Evolutionary conservation across 768 basidiomycete species (phyloP), one percentile per base, ranked within the genome.

Genomic region (Grammothele lineata): DNA sequence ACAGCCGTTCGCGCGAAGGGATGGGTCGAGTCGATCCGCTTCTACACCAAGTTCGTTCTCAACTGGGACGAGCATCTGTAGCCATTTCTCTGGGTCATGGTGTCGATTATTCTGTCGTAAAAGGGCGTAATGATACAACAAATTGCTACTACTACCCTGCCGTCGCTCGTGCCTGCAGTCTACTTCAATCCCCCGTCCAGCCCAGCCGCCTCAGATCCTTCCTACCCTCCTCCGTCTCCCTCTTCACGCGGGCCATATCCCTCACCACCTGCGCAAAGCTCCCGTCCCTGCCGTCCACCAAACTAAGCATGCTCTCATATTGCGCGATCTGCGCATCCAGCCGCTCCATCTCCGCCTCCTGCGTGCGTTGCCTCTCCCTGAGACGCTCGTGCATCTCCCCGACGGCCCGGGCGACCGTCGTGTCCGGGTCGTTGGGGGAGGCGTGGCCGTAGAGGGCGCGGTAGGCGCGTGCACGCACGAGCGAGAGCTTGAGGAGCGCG

Each of bases 21-120:
- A 1, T 77, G 85, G 47, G 56, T 86, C 34, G 83, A 86, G 57
- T 74, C 80, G 37, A 79, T 87, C 43, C 68, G 77, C 22, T 90
- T 87, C 66, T 84, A 77, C 57, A 70, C 75, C 0, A 74, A 73
- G 3, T 68, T 87, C 33, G 77, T 88, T 21, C 67, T 90, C 27
- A 89, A 88, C 51, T 73, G 72, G 4, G 85, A 89, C 44, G 85
- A 87, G 44, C 38, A 53, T 15, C 30, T 40, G 26, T 51, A 23
- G 36, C 1, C 9, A 21, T n/a, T n/a, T n/a, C n/a, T n/a, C n/a
- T n/a, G n/a, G n/a, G n/a, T n/a, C n/a, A n/a, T n/a, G n/a, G n/a
- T n/a, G n/a, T n/a, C n/a, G n/a, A n/a, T n/a, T n/a, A n/a, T n/a
- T n/a, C n/a, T n/a, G n/a, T n/a, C n/a, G n/a, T n/a, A n/a, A n/a